Percentiles rank a stretch among this genome's conserved stretches.
These are phyloP conservation scores for Xylaria digitata DNA, from an alignment of 2,329 filamentous ascomycete species.

Conservation along the genomic window DNA sequence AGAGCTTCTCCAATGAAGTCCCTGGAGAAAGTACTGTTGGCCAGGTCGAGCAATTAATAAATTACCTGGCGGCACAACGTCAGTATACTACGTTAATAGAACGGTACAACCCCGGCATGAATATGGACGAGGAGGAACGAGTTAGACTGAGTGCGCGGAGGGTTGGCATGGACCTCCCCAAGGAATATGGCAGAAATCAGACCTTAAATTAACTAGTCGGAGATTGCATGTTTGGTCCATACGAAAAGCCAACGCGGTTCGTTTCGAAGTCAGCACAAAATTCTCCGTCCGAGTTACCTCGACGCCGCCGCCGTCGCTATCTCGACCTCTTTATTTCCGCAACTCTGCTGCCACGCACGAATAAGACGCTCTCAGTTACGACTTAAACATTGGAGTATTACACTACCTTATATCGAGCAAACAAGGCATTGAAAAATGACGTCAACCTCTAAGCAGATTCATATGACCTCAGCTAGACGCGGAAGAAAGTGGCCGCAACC, in stretches of 20 bases:
- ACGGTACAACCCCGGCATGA: conserved; percentile 93
- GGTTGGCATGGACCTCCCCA: conserved; percentile 89
- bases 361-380: background rate
- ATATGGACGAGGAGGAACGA: conserved; percentile 85
- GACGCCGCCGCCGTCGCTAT: background rate
- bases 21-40: conserved; percentile 48
- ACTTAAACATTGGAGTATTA: background rate
- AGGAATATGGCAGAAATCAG: conserved; percentile 59
- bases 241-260: background rate
- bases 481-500: background rate
- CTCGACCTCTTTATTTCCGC: background rate
- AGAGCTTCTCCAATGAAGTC: conserved; percentile 62
- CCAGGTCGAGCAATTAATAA: conserved; percentile 80
- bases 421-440: background rate
- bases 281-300: background rate
- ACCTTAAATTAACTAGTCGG: background rate
- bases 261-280: background rate
- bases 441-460: too few relatives aligned
- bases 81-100: conserved; percentile 84
- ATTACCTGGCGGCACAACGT: conserved; percentile 87
- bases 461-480: background rate
- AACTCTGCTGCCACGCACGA: background rate
- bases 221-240: background rate
- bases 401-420: background rate
- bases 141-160: conserved; percentile 84